Percentiles rank a stretch among this genome's conserved stretches.
These are phyloP conservation scores for Alectoria sarmentosa DNA, from an alignment of 495 filamentous ascomycete species.

Conservation along the genomic window DNA sequence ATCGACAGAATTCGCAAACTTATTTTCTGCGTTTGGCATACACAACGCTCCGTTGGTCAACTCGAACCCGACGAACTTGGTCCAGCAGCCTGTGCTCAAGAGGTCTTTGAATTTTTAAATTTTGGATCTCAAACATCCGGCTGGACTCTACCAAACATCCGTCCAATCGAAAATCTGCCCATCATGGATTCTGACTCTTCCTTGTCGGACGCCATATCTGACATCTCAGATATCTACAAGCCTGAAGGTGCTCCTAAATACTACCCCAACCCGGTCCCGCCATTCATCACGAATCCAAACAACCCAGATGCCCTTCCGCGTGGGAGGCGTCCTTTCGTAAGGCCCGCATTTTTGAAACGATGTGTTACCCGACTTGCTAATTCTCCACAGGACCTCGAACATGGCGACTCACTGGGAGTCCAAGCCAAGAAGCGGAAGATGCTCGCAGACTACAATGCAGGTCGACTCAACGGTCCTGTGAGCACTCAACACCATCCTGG, in stretches of 20 bases:
- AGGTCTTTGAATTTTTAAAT: slow-evolving; percentile 35
- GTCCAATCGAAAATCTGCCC: slow-evolving; percentile 30
- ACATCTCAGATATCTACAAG: slow-evolving; percentile 13
- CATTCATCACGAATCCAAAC: slow-evolving; percentile 2
- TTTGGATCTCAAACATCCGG: slow-evolving; percentile 31
- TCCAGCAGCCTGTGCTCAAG: slow-evolving; percentile 40
- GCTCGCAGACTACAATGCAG: slow-evolving; percentile 10
- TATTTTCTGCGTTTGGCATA: slow-evolving; percentile 35
- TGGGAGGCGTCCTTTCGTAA: slow-evolving; percentile 21
- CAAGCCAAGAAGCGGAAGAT: slow-evolving; percentile 25
- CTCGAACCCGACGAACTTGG: slow-evolving; percentile 41
- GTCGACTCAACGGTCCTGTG: slow-evolving; percentile 6
- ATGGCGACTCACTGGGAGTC: slow-evolving; percentile 12
- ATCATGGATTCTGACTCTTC: slow-evolving; percentile 24
- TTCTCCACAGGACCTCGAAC: slow-evolving; percentile 21
- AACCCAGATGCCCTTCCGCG: background rate
- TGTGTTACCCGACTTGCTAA: background rate
- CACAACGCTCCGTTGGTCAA: slow-evolving; percentile 41
- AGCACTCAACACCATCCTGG: background rate
- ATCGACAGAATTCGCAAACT: slow-evolving; percentile 36
- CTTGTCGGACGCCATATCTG: slow-evolving; percentile 18
- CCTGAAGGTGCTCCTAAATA: slow-evolving; percentile 15
- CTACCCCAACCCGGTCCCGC: slow-evolving; percentile 16
- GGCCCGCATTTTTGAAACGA: background rate
- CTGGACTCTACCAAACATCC: slow-evolving; percentile 42